Conservation (phyloP, 2,329 filamentous ascomycete species). For the Xylaria multiplex region DNA sequence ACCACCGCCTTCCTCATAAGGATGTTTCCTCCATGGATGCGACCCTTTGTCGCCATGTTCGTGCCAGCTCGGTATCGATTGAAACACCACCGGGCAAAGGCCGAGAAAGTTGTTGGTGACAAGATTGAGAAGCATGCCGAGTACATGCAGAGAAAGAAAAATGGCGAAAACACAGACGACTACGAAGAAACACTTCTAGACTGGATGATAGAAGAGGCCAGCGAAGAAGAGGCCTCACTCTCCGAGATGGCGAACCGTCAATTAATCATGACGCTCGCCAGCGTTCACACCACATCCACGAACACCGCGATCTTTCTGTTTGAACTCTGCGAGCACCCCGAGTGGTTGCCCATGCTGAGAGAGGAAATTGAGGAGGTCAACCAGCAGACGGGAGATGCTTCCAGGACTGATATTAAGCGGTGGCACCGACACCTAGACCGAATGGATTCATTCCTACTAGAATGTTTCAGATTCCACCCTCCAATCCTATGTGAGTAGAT, state of each 20-base stretch:
- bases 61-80: slow-evolving; percentile 31
- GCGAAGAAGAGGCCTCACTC: slow-evolving; percentile 16
- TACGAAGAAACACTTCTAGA: slow-evolving; percentile 31
- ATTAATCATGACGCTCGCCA: slow-evolving; percentile 25
- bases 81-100: slow-evolving; percentile 3
- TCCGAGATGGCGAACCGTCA: slow-evolving; percentile 28
- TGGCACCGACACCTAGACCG: slow-evolving; percentile 13
- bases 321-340: slow-evolving; percentile 36
- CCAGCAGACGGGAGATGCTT: slow-evolving; percentile 18
- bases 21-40: slow-evolving; percentile 34
- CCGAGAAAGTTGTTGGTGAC: slow-evolving; percentile 1
- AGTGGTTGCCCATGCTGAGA: slow-evolving; percentile 28
- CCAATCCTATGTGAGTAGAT: slow-evolving; percentile 29
- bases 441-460: slow-evolving; percentile 10
- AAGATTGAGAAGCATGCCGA: slow-evolving; percentile 24
- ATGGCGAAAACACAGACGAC: not conserved
- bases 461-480: slow-evolving; percentile 32
- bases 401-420: slow-evolving; percentile 9
- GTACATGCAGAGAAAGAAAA: slow-evolving; percentile 11
- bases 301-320: slow-evolving; percentile 24
- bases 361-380: slow-evolving; percentile 30
- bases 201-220: slow-evolving; percentile 35
- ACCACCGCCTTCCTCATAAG: slow-evolving; percentile 29
- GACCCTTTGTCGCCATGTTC: slow-evolving; percentile 52
- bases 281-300: slow-evolving; percentile 25